Conservation (phyloP, 192 early-diverging fungal genomes). For the Backusella parvicylindrica region DNA sequence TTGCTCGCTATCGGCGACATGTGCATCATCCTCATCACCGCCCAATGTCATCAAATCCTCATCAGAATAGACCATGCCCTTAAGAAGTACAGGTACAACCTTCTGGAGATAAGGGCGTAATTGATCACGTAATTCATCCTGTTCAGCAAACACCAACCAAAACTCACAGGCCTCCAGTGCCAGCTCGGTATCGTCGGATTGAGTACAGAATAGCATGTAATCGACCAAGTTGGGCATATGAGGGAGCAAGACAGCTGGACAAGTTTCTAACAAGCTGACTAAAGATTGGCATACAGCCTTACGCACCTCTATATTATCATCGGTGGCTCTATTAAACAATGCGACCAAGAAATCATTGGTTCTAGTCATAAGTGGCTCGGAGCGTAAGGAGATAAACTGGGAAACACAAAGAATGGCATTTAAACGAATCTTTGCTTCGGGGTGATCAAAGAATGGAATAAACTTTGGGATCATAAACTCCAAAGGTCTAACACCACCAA, state of each 20-base stretch:
- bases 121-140: slow-evolving; percentile 71
- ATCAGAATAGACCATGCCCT: slow-evolving; percentile 96
- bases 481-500: slow-evolving; percentile 71
- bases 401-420: slow-evolving; percentile 81
- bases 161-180: slow-evolving; percentile 99
- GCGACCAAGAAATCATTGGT: slow-evolving; percentile 70
- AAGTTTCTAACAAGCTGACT: slow-evolving; percentile 83
- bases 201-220: slow-evolving; percentile 96
- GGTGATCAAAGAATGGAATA: slow-evolving; percentile 79
- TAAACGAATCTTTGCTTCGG: slow-evolving; percentile 70
- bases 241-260: slow-evolving; percentile 81
- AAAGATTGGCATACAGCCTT: slow-evolving; percentile 93
- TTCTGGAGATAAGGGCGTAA: slow-evolving; percentile 67
- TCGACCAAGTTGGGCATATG: slow-evolving; percentile 87
- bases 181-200: slow-evolving; percentile 78
- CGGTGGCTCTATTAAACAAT: slow-evolving; percentile 83
- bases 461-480: slow-evolving; percentile 90
- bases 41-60: slow-evolving; percentile 81
- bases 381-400: slow-evolving; percentile 80
- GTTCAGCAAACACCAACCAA: slow-evolving; percentile 96
- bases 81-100: slow-evolving; percentile 88
- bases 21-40: slow-evolving; percentile 80
- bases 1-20: slow-evolving; percentile 83
- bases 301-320: slow-evolving; percentile 78
- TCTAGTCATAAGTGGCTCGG: slow-evolving; percentile 67